Base-by-base conservation (phyloP, 1,284 basidiomycete species). In the Pyrrhoderma noxium region DNA sequence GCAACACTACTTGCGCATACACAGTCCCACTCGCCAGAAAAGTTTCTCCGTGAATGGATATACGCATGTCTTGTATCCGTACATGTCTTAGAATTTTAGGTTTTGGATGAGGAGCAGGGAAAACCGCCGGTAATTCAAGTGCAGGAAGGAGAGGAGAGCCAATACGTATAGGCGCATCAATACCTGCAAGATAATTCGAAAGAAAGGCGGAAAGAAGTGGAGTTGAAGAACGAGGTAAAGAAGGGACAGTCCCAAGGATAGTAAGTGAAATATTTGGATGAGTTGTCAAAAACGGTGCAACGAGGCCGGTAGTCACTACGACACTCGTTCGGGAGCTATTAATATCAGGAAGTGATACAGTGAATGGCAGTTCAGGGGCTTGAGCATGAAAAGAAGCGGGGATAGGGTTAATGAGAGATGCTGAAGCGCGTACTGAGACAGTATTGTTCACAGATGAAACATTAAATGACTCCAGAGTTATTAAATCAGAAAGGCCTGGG, bases 1-100 rank as follows among this genome's bases (percentile, higher is more conserved):
- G 86, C 1, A 89, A 70, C 4, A 85, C 80, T 35, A 85, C 70
- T 18, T 72, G 69, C 8, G 75, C 86, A 49, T 71, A 73, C 3
- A 89, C 76, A 1, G 72, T 75, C 9, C 85, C 86, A 58, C 78
- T 85, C 0, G 85, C 82, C 18, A 81, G 66, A 60, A 89, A 74
- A 4, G 56, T 56, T 0, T 57, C 52, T 8, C 67, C 68, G 0
- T 58, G 56, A 2, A 83, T 72, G 52, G 71, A 76, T 52, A 89
- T 74, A 58, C 75, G 77, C 87, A 89, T 89, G 58, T 85, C 74
- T 23, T 72, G 73, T 52, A 89, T 82, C 2, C 81, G 82, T 27
- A 89, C 80, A 54, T 86, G 70, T 16, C 75, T 76, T 16, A 89
- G 69, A 40, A 89, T 70, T 22, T 74, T 68, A 0, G 86, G 85